These are phyloP conservation scores for Hyaloscypha hepaticicola DNA, from an alignment of 495 filamentous ascomycete species.

Conservation along the genomic window DNA sequence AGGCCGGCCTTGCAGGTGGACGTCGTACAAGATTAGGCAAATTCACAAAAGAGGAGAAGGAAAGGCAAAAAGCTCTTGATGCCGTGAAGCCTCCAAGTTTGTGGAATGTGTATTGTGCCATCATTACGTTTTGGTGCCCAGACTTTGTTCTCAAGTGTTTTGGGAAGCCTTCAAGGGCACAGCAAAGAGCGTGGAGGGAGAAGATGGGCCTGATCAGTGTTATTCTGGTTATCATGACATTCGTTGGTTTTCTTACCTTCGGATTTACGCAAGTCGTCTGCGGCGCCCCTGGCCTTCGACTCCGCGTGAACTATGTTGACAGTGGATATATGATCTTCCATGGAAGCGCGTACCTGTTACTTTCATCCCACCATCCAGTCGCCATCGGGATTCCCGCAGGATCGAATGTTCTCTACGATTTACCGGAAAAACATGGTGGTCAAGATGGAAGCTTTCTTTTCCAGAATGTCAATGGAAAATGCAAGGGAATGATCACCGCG, in stretches of 20 bases:
- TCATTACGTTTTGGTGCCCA: constrained; percentile 94
- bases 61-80: constrained; percentile 56
- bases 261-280: constrained; percentile 93
- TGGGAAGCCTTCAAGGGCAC: constrained; percentile 82
- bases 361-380: constrained; percentile 67
- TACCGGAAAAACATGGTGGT: constrained; percentile 76
- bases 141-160: constrained; percentile 80
- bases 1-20: constrained; percentile 9
- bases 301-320: constrained; percentile 79
- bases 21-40: constrained; percentile 40
- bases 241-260: constrained; percentile 96
- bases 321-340: constrained; percentile 94
- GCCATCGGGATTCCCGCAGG: constrained; percentile 72
- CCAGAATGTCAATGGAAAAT: constrained; percentile 97
- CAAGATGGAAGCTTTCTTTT: constrained; percentile 95
- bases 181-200: constrained; percentile 94
- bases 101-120: constrained; percentile 93
- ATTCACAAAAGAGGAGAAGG: constrained; percentile 60
- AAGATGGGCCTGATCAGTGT: constrained; percentile 97
- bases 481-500: constrained; percentile 84
- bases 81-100: constrained; percentile 76
- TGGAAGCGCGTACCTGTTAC: constrained; percentile 80
- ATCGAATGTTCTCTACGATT: constrained; percentile 83
- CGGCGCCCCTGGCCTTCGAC: constrained; percentile 59
- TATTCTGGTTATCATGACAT: constrained; percentile 80